Percentiles rank a stretch among this genome's conserved stretches.
These are phyloP conservation scores for Lasiodiplodia sp. DNA, from an alignment of 2,329 filamentous ascomycete genomes.

Conservation along the genomic window DNA sequence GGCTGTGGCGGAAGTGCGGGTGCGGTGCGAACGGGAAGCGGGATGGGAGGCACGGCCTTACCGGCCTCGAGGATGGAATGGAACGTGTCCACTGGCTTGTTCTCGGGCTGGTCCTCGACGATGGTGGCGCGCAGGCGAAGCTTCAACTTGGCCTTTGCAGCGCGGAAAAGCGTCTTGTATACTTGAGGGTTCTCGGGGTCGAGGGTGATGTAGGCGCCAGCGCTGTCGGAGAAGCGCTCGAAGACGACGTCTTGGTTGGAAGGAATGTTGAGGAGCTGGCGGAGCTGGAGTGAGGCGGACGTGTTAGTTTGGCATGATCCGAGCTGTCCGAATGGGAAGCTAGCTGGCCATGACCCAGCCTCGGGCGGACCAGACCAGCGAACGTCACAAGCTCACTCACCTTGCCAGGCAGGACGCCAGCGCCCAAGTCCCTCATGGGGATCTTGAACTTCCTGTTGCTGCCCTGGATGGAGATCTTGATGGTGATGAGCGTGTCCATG, in stretches of 20 bases:
- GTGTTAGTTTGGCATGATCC: conserved; percentile 14
- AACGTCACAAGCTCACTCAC: conserved; percentile 61
- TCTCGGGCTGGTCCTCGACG: conserved; percentile 39
- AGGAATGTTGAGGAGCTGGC: conserved; percentile 70
- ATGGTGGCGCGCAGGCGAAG: conserved; percentile 81
- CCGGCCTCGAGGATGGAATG: conserved; percentile 13
- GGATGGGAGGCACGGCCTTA: conserved; percentile 13
- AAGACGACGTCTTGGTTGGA: conserved; percentile 70
- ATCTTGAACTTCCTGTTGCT: conserved; percentile 85
- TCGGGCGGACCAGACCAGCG: background rate
- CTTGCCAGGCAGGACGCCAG: conserved; percentile 78
- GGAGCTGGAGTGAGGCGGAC: conserved; percentile 63
- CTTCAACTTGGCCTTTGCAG: conserved; percentile 98
- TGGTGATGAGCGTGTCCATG: conserved; percentile 77
- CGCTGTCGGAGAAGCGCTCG: conserved; percentile 95
- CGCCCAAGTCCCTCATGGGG: conserved; percentile 81
- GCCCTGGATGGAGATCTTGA: conserved; percentile 84
- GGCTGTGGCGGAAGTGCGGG: conserved; percentile 14
- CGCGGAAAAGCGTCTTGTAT: conserved; percentile 96
- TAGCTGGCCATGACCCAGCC: conserved; percentile 7
- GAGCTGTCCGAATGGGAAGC: conserved; percentile 9
- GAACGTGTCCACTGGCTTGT: background rate
- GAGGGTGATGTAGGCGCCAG: conserved; percentile 78
- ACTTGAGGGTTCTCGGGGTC: conserved; percentile 79
- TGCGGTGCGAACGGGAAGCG: conserved; percentile 18